Evolutionary conservation across 2,329 filamentous ascomycete genomes (phyloP), one percentile per base, ranked within the genome.

Genomic region (Fusarium sp.): DNA sequence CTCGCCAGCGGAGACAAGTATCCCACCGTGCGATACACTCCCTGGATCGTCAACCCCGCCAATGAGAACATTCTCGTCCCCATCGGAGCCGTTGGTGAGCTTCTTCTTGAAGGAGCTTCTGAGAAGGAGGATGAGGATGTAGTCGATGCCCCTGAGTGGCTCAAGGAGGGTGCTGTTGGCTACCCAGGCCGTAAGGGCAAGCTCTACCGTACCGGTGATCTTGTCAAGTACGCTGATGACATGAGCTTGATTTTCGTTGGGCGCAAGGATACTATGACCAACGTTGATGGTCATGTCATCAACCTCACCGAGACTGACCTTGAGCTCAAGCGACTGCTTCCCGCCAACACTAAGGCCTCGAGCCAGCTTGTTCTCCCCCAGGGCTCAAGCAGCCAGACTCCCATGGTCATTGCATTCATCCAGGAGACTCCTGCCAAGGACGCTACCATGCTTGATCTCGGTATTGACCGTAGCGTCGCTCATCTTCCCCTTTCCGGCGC

Each of bases 31-130:
- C 71, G 72, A 17, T 73, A 74, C 20, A 70, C 74, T n/a, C 64
- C 75, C n/a, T 82, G 80, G 78, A 65, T 82, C 20, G 74, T 78
- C 1, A 73, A 79, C n/a, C 70, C 78, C 0, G 69, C 71, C 1
- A 76, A 81, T 6, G 57, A 71, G 22, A 63, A 74, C 33, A 49
- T 71, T 0, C 75, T 83, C 4, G 67, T 78, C 44, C 80, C 81
- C 0, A 70, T 83, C 2, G 81, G 81, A 27, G 70, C 73, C 2
- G 66, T 77, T 1, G 82, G 81, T 22, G 83, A 85, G 66, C 76
- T 85, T 33, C 75, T 84, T 1, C 70, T 87, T 8, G 83, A 83
- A 59, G 83, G 83, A 0, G 22, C 16, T 22, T 10, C 17, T 3
- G 33, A 24, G 0, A 63, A 33, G 1, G 65, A 72, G 0, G 58